Evolutionary conservation across 1,139 yeast species (phyloP).

Genomic region (Nadsonia commutata): DNA sequence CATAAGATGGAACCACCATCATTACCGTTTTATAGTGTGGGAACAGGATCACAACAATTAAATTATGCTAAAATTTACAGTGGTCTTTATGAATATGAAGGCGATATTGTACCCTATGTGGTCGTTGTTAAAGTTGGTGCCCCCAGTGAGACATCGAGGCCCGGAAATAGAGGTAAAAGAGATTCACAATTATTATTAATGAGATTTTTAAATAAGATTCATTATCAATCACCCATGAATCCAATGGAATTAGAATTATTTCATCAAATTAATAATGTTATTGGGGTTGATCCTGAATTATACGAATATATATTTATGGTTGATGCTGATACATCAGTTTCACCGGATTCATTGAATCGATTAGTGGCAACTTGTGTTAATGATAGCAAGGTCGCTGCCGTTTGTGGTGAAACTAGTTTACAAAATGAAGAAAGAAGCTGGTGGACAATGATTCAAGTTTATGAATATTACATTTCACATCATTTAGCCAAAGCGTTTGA

Average conservation of each 20-base stretch:
- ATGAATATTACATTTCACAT: constrained; percentile 27
- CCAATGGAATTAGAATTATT: constrained; percentile 25
- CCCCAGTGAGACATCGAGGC: constrained; percentile 21
- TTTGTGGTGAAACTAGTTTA: constrained; percentile 25
- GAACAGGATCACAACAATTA: constrained; percentile 23
- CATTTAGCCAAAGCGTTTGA: constrained; percentile 26
- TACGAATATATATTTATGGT: constrained; percentile 25
- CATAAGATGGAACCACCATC: constrained; percentile 23
- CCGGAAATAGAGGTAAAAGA: constrained; percentile 27
- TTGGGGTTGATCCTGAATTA: constrained; percentile 24
- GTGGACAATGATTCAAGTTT: constrained; percentile 27
- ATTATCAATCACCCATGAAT: constrained; percentile 23
- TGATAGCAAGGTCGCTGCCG: constrained; percentile 22
- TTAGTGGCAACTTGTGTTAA: constrained; percentile 20
- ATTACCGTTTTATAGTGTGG: constrained; percentile 21
- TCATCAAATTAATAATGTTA: constrained; percentile 24
- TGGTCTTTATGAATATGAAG: constrained; percentile 24
- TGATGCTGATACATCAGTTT: constrained; percentile 26
- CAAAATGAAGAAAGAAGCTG: constrained; percentile 21
- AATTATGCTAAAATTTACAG: constrained; percentile 24
- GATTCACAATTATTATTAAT: constrained; percentile 25
- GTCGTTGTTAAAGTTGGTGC: constrained; percentile 26
- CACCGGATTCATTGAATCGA: constrained; percentile 19
- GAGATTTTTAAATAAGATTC: constrained; percentile 25
- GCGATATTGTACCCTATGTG: constrained; percentile 24